Conservation (phyloP, 2,329 filamentous ascomycete species). For the Colletotrichum sp. region DNA sequence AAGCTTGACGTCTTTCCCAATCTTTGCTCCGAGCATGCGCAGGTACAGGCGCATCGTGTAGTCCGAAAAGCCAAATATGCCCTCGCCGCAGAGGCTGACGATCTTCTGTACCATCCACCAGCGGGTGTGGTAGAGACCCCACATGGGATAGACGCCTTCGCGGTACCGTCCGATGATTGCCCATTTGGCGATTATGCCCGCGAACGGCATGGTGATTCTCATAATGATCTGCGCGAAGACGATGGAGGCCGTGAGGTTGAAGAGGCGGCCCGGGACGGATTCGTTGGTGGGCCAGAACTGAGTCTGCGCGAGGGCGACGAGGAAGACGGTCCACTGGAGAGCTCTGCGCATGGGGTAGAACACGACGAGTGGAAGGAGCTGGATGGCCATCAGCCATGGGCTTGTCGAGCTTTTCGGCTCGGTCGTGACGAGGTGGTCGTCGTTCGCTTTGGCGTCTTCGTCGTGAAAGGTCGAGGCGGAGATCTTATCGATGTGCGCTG, state of each 20-base stretch:
- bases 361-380: slow-evolving; percentile 54
- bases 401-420: slow-evolving; percentile 54
- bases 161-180: slow-evolving; percentile 56
- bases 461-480: slow-evolving; percentile 9
- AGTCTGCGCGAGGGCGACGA: slow-evolving; percentile 48
- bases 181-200: slow-evolving; percentile 60
- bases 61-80: slow-evolving; percentile 47
- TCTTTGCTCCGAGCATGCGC: slow-evolving; percentile 56
- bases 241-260: slow-evolving; percentile 53
- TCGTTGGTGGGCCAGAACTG: slow-evolving; percentile 43
- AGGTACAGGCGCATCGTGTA: slow-evolving; percentile 48
- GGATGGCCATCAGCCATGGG: slow-evolving; percentile 50
- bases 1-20: slow-evolving; percentile 57
- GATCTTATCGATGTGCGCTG: slow-evolving; percentile 37
- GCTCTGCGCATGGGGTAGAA: slow-evolving; percentile 57
- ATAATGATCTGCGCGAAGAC: slow-evolving; percentile 44
- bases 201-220: slow-evolving; percentile 43
- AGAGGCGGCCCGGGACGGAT: slow-evolving; percentile 46
- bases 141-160: slow-evolving; percentile 63
- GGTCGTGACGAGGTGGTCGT: slow-evolving; percentile 31
- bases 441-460: not conserved
- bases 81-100: slow-evolving; percentile 51
- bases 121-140: slow-evolving; percentile 60
- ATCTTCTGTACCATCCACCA: slow-evolving; percentile 66
- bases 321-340: slow-evolving; percentile 57